Conservation (phyloP, 495 filamentous ascomycete genomes). For the Pyrenula massariospora region DNA sequence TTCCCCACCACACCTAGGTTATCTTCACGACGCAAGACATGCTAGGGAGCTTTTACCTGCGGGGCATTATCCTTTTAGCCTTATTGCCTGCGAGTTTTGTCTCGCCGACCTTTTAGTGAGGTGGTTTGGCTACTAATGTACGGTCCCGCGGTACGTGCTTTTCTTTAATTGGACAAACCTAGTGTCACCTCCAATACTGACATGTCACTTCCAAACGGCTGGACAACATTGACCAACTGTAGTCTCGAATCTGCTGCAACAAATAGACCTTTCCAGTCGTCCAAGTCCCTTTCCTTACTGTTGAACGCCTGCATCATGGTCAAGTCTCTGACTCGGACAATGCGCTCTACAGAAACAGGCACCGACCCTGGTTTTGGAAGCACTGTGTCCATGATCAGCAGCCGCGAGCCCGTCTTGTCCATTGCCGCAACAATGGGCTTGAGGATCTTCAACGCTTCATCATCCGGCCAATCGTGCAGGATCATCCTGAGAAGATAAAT, state of each 20-base stretch:
- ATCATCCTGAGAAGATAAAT: slow-evolving; percentile 42
- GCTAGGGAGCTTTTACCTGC: no score
- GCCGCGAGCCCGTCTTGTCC: slow-evolving; percentile 10
- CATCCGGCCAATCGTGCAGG: slow-evolving; percentile 38
- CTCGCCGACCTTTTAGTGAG: no score
- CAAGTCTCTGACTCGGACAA: slow-evolving; percentile 21
- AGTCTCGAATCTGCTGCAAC: slow-evolving; percentile 7
- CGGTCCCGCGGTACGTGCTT: no score
- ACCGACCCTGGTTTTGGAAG: slow-evolving; percentile 21
- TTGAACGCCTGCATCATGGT: slow-evolving; percentile 28
- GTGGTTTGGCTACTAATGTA: no score
- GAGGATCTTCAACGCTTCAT: slow-evolving; percentile 29
- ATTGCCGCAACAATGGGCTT: slow-evolving; percentile 26
- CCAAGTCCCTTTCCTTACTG: slow-evolving; percentile 21
- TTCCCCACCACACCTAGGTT: no score
- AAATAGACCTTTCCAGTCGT: slow-evolving; percentile 21
- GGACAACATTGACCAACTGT: slow-evolving; percentile 6
- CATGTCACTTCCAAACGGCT: slow-evolving; percentile 14
- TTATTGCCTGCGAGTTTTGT: no score
- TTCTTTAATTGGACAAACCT: no score
- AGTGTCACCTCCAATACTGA: slow-evolving; percentile 9
- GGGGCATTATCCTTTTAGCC: no score
- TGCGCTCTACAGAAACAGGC: slow-evolving; percentile 11
- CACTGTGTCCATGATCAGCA: slow-evolving; percentile 30
- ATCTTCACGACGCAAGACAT: no score